Evolutionary conservation across 2,329 filamentous ascomycete genomes (phyloP).

Genomic region (Endocalyx cinctus): DNA sequence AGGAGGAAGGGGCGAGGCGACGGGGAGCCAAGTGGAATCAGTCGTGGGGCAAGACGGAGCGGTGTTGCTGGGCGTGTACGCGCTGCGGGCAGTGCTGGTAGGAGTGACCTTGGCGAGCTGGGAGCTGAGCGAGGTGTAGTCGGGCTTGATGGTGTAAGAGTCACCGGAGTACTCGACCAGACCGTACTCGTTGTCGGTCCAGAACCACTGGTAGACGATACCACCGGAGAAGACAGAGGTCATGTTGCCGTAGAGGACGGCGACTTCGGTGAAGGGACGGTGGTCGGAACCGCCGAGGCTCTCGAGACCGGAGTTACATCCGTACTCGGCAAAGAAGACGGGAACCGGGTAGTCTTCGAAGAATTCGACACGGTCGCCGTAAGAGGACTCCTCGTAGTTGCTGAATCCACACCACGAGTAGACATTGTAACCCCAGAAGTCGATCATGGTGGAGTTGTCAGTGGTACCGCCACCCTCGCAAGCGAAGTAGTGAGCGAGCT

Average conservation of each 20-base stretch:
- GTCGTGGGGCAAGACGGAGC: constrained; percentile 67
- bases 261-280: constrained; percentile 82
- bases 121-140: constrained; percentile 69
- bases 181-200: constrained; percentile 86
- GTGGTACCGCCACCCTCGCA: constrained; percentile 59
- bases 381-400: constrained; percentile 71
- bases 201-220: constrained; percentile 98
- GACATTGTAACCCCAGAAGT: constrained; percentile 99
- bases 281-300: constrained; percentile 50
- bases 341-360: constrained; percentile 88
- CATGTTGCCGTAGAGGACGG: constrained; percentile 79
- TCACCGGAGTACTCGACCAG: constrained; percentile 60
- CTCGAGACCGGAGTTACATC: constrained; percentile 88
- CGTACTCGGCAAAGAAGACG: constrained; percentile 98
- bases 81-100: constrained; percentile 56
- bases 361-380: constrained; percentile 76
- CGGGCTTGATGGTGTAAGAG: constrained; percentile 61
- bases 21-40: constrained; percentile 62
- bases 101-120: constrained; percentile 66
- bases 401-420: constrained; percentile 98
- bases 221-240: constrained; percentile 84
- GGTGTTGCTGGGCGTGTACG: constrained; percentile 72
- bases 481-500: constrained; percentile 92
- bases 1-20: constrained; percentile 67
- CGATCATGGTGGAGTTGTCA: constrained; percentile 54